These are phyloP conservation scores for Reutealis trisperma DNA, from an alignment of 345 rosid genomes.

Conservation along the genomic window DNA sequence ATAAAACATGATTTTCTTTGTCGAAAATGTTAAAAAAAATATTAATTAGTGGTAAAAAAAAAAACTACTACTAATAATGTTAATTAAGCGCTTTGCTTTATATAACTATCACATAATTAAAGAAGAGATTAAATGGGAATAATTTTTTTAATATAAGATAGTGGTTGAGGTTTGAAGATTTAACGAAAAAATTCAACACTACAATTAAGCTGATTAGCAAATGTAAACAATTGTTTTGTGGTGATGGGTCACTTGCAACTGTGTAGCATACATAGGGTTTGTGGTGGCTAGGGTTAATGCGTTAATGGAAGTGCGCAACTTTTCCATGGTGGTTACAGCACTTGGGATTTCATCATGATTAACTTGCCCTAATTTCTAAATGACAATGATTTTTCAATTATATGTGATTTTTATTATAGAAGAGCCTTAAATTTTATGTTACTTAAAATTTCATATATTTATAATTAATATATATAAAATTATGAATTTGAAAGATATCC, in stretches of 20 bases:
- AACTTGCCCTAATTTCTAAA: not conserved
- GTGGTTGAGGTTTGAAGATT: slow-evolving; percentile 3
- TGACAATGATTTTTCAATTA: too few relatives aligned
- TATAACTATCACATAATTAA: too few relatives aligned
- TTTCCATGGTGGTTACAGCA: slow-evolving; percentile 22
- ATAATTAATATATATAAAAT: too few relatives aligned
- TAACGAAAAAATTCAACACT: not conserved
- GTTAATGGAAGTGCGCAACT: not conserved
- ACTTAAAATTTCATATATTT: too few relatives aligned
- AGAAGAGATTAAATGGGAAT: too few relatives aligned
- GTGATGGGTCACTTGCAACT: slow-evolving; percentile 21
- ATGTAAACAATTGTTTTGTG: not conserved
- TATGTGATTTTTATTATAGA: too few relatives aligned
- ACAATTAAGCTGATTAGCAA: slow-evolving; percentile 2
- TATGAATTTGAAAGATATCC: too few relatives aligned
- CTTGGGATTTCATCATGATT: slow-evolving; percentile 8
- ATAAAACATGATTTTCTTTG: too few relatives aligned
- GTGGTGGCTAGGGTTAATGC: slow-evolving; percentile 7
- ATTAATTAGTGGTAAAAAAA: too few relatives aligned
- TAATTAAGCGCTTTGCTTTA: not conserved
- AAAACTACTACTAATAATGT: not conserved
- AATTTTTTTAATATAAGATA: not conserved
- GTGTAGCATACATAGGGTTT: not conserved
- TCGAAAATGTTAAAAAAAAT: too few relatives aligned
- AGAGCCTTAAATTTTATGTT: too few relatives aligned